Base-by-base conservation (phyloP, 257 asterid genomes). In the Penstemon newberryi region DNA sequence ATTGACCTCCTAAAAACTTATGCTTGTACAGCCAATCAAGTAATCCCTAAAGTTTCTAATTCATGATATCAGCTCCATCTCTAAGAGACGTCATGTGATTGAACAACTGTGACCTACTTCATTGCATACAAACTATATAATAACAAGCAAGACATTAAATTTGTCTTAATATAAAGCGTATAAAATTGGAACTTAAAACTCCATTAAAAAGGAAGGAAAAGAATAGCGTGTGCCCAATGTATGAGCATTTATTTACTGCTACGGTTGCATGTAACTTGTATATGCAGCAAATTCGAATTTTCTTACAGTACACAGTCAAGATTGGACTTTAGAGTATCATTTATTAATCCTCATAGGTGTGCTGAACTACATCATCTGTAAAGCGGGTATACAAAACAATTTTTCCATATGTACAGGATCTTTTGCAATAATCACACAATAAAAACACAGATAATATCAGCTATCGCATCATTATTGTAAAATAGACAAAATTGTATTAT, bases 381-480 rank as follows among this genome's bases (percentile, higher is more conserved):
- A 25, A 25, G 33, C 33, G 33, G 33, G 33, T 25, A 25, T 25
- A 44, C 10, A 60, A 70, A 71, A 40, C 13, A 70, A 41, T 43
- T 33, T 12, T 54, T 45, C 5, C 12, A 63, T 55, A 62, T 44
- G 47, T 53, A 38, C 36, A 53, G 49, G 25, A 60, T 44, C 4
- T 5, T 5, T 6, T 2, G 47, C 12, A 65, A 36, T 40, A 55
- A 6, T 46, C 66, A 38, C 15, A 38, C 19, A 38, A 61, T 13
- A 7, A 7, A 53, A 69, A 37, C n/a, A 41, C 18, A n/a, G 47
- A 33, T 8, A 42, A 36, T 57, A 62, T 66, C 65, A 74, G 55
- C 40, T 38, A 37, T 65, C 7, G 25, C 37, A 63, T 41, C 65
- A 63, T 15, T 40, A 64, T 72, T 15, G 65, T 33, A 59, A 38